Conservation (phyloP, 2,329 filamentous ascomycete genomes). For the Cordyceps farinosa region DNA sequence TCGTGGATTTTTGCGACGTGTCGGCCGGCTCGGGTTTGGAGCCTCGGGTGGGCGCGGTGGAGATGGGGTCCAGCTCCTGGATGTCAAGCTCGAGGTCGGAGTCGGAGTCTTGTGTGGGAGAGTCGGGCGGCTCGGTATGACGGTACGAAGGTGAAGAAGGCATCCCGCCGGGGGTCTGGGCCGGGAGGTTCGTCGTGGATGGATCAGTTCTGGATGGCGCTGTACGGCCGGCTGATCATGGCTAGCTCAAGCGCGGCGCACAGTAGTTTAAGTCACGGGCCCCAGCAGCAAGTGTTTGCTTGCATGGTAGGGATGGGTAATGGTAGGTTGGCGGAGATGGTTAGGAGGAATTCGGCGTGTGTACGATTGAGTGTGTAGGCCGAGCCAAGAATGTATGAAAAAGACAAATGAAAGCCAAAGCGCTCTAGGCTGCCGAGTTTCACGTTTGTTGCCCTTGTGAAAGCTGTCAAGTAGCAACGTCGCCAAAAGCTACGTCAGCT, state of each 20-base stretch:
- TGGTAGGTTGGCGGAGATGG: neutral
- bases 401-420: neutral
- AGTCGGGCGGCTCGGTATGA: slow-evolving; percentile 61
- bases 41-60: slow-evolving; percentile 34
- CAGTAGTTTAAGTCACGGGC: slow-evolving; percentile 17
- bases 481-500: slow-evolving; percentile 16
- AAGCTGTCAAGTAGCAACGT: slow-evolving; percentile 3
- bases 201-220: slow-evolving; percentile 21
- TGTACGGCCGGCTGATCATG: slow-evolving; percentile 23
- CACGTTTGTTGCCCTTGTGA: slow-evolving; percentile 5
- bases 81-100: slow-evolving; percentile 71
- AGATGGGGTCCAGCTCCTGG: slow-evolving; percentile 70
- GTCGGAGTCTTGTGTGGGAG: slow-evolving; percentile 65
- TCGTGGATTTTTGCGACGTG: slow-evolving; percentile 45
- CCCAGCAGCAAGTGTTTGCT: slow-evolving; percentile 2
- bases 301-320: slow-evolving; percentile 8
- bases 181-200: slow-evolving; percentile 14
- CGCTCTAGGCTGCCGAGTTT: slow-evolving; percentile 7
- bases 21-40: slow-evolving; percentile 28
- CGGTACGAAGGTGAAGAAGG: slow-evolving; percentile 51
- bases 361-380: neutral
- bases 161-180: slow-evolving; percentile 44
- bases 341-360: neutral
- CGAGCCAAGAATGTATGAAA: neutral
- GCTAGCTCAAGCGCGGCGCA: slow-evolving; percentile 13